Conservation (phyloP, 805 yeast species). For the Cyberlindnera euphorbiiphila region DNA sequence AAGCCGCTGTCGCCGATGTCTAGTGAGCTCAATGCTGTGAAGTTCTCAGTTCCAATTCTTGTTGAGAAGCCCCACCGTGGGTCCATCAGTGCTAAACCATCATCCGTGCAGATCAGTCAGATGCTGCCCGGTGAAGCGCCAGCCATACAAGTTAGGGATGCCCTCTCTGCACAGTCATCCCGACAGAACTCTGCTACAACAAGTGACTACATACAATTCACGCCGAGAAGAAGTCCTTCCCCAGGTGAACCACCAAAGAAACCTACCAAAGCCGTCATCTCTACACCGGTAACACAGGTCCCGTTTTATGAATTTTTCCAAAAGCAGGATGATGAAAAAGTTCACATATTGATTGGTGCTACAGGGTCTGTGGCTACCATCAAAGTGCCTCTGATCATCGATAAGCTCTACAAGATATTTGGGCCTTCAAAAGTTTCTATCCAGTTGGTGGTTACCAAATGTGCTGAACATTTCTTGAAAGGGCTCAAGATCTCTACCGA, state of each 20-base stretch:
- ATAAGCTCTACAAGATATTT: slow-evolving; percentile 76
- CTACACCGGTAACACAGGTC: slow-evolving; percentile 59
- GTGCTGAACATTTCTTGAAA: slow-evolving; percentile 66
- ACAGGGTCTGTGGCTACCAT: slow-evolving; percentile 97
- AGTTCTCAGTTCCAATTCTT: slow-evolving; percentile 44
- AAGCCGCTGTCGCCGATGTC: slow-evolving; percentile 11
- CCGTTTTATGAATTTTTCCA: slow-evolving; percentile 72
- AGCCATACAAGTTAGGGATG: slow-evolving; percentile 10
- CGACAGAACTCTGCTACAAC: slow-evolving; percentile 27
- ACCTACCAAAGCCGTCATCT: slow-evolving; percentile 47
- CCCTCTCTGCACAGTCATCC: slow-evolving; percentile 21
- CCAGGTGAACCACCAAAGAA: slow-evolving; percentile 31
- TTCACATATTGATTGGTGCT: slow-evolving; percentile 86
- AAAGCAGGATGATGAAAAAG: slow-evolving; percentile 74
- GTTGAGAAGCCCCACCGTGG: slow-evolving; percentile 47
- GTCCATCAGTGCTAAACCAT: slow-evolving; percentile 53
- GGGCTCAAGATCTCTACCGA: slow-evolving; percentile 65
- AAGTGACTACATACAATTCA: slow-evolving; percentile 24
- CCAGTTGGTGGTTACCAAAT: slow-evolving; percentile 77
- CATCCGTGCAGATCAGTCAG: slow-evolving; percentile 33
- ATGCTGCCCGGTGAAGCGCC: slow-evolving; percentile 4
- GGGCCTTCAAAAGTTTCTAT: slow-evolving; percentile 71
- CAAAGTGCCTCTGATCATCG: slow-evolving; percentile 85
- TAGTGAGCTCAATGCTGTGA: slow-evolving; percentile 29
- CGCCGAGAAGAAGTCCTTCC: slow-evolving; percentile 17